Base-by-base conservation (phyloP, 805 yeast genomes). In the Lipomyces japonicus region DNA sequence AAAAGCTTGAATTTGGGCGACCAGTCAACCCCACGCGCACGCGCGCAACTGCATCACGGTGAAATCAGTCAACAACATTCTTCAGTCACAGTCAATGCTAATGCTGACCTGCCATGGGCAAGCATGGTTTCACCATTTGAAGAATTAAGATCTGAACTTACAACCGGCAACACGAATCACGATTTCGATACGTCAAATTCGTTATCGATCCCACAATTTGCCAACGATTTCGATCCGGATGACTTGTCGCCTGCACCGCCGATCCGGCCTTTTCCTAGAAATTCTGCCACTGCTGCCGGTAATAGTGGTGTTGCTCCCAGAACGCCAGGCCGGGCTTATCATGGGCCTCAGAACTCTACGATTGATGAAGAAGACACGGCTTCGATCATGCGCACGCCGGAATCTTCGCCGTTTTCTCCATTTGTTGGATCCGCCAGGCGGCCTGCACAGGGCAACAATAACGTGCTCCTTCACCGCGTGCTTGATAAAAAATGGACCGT, bases 401-500 rank as follows among this genome's bases (percentile, higher is more conserved):
- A 53, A 39, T 48, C 55, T 9, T 46, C 60, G 6, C 57, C 53
- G 21, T 51, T 51, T 39, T 55, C 56, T 7, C 60, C 53, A 21
- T 57, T 50, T 28, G 55, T 51, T 30, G 48, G 59, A 12, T 41
- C 51, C 21, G 18, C 25, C 35, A 38, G 30, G 37, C 40, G 36
- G 36, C 44, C 45, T 23, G 31, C 54, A 16, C 22, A 23, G 14
- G 41, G 31, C 36, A 23, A 7, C 39, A 51, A 50, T 35, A 53
- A 50, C 24, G 48, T 51, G 10, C 52, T 65, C 14, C 55, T 67
- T n/a, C 68, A 65, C 46, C 63, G 66, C 23, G 66, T 66, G 9
- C 57, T 67, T 39, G 67, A 68, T 49, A 58, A 60, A 41, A 61
- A 61, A 44, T 68, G 68, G 70, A 59, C 62, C n/a, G 42, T 68